Base-by-base conservation (phyloP, 148 eudicot species). In the Amaranthus hypochondriacus region DNA sequence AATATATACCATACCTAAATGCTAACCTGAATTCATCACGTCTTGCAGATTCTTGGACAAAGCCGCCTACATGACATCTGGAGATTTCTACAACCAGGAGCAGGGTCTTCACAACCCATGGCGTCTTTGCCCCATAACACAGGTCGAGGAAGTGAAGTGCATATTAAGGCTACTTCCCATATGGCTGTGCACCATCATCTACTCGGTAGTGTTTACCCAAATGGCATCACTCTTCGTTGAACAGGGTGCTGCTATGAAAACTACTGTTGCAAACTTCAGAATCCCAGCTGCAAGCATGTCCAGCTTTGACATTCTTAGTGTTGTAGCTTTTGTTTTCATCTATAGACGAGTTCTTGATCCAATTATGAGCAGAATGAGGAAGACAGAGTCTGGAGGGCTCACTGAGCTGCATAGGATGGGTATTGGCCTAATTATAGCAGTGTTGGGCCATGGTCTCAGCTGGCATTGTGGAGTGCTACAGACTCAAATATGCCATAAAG, bases 251-350 rank as follows among this genome's bases (percentile, higher is more conserved):
- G 91, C 86, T 28, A 93, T 91, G 98, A 83, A 82, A 68, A 87
- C 87, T 9, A 81, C 76, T 9, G 59, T 93, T 2, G 70, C 88
- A 69, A 82, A 83, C 79, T 93, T 93, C 81, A 75, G 73, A 54
- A 86, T 93, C 63, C 98, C 98, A 7, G 84, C 98, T 2, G 91
- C 98, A n/a, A 86, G 97, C 83, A 91, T 91, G 92, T 93, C 95
- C 7, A 85, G 88, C 70, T 93, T 93, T n/a, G 98, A 93, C 86
- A 91, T 87, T 65, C 80, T 89, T n/a, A 93, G 92, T 47, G 98
- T 93, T 0, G 92, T 89, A 7, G 59, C 84, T 39, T 88, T 91
- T 75, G 84, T 88, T 56, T 89, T 89, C 80, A 66, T 91, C 44
- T 89, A 87, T 57, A 76, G 89, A 9, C 81, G 85, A 46, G 86